Evolutionary conservation across 768 basidiomycete genomes (phyloP).

Genomic region (Russula dissimulans): DNA sequence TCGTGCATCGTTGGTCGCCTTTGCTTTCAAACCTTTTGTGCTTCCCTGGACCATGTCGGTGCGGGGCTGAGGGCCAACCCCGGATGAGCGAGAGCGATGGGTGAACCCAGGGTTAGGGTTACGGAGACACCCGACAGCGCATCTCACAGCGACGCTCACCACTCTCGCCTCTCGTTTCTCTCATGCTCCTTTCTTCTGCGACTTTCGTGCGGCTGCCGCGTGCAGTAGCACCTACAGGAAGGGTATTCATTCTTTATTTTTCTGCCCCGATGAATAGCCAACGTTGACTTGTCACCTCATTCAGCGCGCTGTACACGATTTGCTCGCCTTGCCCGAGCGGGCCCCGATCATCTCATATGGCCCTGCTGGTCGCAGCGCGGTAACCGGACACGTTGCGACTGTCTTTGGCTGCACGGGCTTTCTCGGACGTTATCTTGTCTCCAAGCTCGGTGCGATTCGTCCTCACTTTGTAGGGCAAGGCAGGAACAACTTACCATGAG

Average conservation of each 20-base stretch:
- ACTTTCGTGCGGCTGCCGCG: conserved; percentile 15
- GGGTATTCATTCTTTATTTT: neutral
- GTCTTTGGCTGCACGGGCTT: conserved; percentile 98
- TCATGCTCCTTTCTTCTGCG: conserved; percentile 34
- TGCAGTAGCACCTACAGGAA: conserved; percentile 1
- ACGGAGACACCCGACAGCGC: conserved; percentile 6
- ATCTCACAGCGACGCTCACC: no score
- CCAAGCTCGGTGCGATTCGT: conserved; percentile 69
- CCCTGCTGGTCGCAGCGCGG: conserved; percentile 75
- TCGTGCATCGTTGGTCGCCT: conserved; percentile 39
- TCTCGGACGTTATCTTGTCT: conserved; percentile 86
- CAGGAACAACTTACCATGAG: neutral
- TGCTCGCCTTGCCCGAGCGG: conserved; percentile 38
- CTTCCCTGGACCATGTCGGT: conserved; percentile 71
- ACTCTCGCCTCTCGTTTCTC: neutral
- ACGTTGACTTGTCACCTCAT: neutral
- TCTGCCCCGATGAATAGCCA: neutral
- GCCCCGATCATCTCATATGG: conserved; percentile 72
- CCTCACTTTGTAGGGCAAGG: neutral
- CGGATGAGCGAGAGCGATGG: no score
- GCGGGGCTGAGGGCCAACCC: neutral
- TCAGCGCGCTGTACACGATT: conserved; percentile 56
- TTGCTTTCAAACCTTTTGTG: conserved; percentile 65
- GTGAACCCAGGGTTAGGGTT: conserved; percentile 8
- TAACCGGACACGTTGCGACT: conserved; percentile 86